Base-by-base conservation (phyloP, 2,329 filamentous ascomycete species). In the Pseudopyrenochaeta lycopersici region DNA sequence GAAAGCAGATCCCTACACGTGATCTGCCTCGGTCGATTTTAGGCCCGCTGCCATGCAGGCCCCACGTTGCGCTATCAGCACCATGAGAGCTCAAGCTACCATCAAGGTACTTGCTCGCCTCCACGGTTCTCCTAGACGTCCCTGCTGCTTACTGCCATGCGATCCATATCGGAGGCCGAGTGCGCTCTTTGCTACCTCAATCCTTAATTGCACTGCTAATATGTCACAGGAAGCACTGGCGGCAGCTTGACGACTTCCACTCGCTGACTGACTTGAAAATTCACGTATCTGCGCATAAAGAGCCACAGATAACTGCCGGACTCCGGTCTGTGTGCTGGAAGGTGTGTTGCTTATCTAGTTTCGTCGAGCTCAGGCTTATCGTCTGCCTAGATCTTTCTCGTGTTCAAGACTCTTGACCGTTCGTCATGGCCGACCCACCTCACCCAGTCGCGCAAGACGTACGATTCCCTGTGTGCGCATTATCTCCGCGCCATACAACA, bases 291-390 rank as follows among this genome's bases (percentile, higher is more conserved):
- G 67, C 71, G 39, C 71, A 75, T 58, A 71, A 64, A 43, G 70
- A 72, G 27, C 71, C 71, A 36, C 70, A 64, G 35, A 69, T 75
- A 27, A 83, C 72, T 78, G 83, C 87, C 41, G 92, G 91, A 12
- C 85, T 92, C 60, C 87, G 93, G 50, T 97, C 94, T 2, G 84
- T 96, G 32, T 96, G 90, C 76, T 98, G 94, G 94, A 97, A 97
- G 86, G 90, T 89, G 71, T 66, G 64, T 29, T 9, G 2, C 12
- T 20, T 35, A 29, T 45, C 21, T 23, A 7, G 46, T 10, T 18
- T 41, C 12, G 4, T 20, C n/a, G n/a, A 23, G 15, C 15, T 32
- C 27, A 7, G 48, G 38, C 56, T 60, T 33, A 59, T 45, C 41
- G 14, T n/a, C 32, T 4, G 3, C 4, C 62, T 63, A 94, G 91